These are phyloP conservation scores for Raffaelea arxii DNA, from an alignment of 2,329 filamentous ascomycete genomes.

Conservation along the genomic window DNA sequence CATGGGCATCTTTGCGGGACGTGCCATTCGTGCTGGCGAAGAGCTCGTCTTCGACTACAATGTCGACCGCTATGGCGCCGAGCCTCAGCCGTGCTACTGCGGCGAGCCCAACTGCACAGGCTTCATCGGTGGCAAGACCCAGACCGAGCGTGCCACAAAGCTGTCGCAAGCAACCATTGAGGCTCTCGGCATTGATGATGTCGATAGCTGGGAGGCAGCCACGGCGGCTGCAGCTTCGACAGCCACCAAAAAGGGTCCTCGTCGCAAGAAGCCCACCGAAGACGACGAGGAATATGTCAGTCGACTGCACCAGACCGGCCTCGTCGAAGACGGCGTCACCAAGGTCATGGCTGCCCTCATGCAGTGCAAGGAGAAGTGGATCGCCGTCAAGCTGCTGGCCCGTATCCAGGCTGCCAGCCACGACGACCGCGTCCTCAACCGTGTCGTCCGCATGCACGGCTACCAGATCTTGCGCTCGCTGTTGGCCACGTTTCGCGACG, in stretches of 20 bases:
- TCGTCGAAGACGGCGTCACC: slow-evolving; percentile 75
- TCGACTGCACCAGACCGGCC: slow-evolving; percentile 67
- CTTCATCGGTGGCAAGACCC: slow-evolving; percentile 94
- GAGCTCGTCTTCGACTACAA: slow-evolving; percentile 99
- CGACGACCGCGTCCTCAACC: slow-evolving; percentile 77
- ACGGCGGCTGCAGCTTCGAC: too few relatives aligned
- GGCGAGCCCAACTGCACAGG: slow-evolving; percentile 90
- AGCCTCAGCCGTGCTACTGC: slow-evolving; percentile 95
- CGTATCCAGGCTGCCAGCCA: slow-evolving; percentile 73
- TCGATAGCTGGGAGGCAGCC: slow-evolving; percentile 82
- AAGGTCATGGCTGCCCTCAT: slow-evolving; percentile 95
- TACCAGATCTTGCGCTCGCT: slow-evolving; percentile 90
- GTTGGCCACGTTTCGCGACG: slow-evolving; percentile 76
- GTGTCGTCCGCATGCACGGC: slow-evolving; percentile 91
- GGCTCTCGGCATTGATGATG: slow-evolving; percentile 88
- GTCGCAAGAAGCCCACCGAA: slow-evolving; percentile 84
- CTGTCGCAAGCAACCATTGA: slow-evolving; percentile 83
- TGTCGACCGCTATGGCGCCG: slow-evolving; percentile 92
- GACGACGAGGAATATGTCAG: slow-evolving; percentile 95
- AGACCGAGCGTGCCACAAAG: slow-evolving; percentile 91
- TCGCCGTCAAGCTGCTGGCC: slow-evolving; percentile 84
- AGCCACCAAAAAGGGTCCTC: slow-evolving; percentile 71
- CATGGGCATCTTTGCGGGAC: slow-evolving; percentile 96
- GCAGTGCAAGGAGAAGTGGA: slow-evolving; percentile 99
- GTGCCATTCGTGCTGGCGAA: slow-evolving; percentile 76